Conservation (phyloP, 345 rosid genomes). For the Acer saccharum region DNA sequence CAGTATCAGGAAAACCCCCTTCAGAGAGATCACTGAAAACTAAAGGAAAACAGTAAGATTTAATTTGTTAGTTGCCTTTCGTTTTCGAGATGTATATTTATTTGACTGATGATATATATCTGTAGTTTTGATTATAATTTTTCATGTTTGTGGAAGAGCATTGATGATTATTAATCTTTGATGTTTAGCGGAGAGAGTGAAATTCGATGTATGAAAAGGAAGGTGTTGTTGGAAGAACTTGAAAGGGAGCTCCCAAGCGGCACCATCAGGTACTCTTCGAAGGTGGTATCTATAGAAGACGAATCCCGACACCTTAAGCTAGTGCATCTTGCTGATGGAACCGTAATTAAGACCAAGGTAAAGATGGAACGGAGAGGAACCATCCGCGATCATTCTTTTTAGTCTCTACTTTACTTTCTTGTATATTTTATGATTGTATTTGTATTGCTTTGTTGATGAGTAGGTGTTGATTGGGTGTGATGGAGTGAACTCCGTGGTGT, state of each 20-base stretch:
- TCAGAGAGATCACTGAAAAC: conserved; percentile 9
- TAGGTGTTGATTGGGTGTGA: conserved; percentile 75
- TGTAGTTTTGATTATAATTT: not conserved
- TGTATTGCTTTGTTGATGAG: conserved; percentile 1
- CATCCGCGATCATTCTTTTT: not conserved
- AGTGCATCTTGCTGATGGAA: conserved; percentile 61
- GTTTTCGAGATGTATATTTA: too few species aligned
- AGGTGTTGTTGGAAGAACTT: conserved; percentile 53
- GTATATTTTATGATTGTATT: not conserved
- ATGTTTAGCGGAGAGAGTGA: conserved; percentile 44
- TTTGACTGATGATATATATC: not conserved
- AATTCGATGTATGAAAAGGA: conserved; percentile 57
- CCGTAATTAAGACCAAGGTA: conserved; percentile 65
- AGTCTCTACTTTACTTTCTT: not conserved
- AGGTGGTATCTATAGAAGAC: conserved; percentile 64
- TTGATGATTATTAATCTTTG: not conserved
- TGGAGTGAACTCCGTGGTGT: conserved; percentile 67
- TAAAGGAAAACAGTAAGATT: conserved; percentile 3
- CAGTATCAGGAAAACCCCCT: conserved; percentile 23
- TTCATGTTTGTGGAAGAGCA: not conserved
- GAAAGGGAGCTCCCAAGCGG: conserved; percentile 54
- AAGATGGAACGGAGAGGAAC: not conserved
- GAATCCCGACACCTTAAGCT: conserved; percentile 53
- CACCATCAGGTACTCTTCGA: conserved; percentile 67
- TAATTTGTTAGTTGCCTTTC: too few species aligned